Conservation (phyloP, 768 basidiomycete species). For the Termitomyces sp. region DNA sequence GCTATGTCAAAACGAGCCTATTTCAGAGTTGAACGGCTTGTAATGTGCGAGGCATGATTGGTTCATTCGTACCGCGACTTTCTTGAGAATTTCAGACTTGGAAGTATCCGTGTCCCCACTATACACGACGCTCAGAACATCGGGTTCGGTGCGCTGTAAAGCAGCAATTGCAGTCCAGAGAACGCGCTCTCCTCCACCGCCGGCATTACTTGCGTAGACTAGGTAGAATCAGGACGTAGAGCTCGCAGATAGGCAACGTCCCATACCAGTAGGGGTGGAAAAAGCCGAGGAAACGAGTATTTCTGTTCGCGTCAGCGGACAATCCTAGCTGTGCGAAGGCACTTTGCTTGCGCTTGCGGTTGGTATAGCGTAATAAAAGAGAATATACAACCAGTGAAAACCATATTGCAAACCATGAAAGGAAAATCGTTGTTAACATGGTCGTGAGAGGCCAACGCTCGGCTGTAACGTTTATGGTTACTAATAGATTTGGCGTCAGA, state of each 20-base stretch:
- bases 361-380: constrained; percentile 4
- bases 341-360: constrained; percentile 3
- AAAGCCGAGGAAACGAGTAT: constrained; percentile 59
- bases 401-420: constrained; percentile 5
- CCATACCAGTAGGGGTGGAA: constrained; percentile 96
- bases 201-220: constrained; percentile 70
- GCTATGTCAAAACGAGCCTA: constrained; percentile 80
- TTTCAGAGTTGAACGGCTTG: background rate
- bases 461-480: background rate
- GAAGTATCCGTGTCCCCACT: constrained; percentile 80
- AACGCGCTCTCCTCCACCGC: constrained; percentile 95
- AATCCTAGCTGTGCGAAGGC: constrained; percentile 20
- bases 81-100: constrained; percentile 75
- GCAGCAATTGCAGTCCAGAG: constrained; percentile 9
- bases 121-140: constrained; percentile 77
- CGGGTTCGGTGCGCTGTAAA: constrained; percentile 30
- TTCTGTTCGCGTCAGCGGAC: constrained; percentile 8
- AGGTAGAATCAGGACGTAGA: constrained; percentile 28
- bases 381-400: constrained; percentile 10
- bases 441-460: background rate
- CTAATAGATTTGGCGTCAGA: too few relatives aligned
- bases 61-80: constrained; percentile 58
- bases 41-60: background rate
- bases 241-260: background rate
- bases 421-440: background rate